A percentile compares a stretch with the other conserved stretches of the same genome.
These are phyloP conservation scores for Thelephora terrestris DNA, from an alignment of 1,284 basidiomycete species.

Conservation along the genomic window DNA sequence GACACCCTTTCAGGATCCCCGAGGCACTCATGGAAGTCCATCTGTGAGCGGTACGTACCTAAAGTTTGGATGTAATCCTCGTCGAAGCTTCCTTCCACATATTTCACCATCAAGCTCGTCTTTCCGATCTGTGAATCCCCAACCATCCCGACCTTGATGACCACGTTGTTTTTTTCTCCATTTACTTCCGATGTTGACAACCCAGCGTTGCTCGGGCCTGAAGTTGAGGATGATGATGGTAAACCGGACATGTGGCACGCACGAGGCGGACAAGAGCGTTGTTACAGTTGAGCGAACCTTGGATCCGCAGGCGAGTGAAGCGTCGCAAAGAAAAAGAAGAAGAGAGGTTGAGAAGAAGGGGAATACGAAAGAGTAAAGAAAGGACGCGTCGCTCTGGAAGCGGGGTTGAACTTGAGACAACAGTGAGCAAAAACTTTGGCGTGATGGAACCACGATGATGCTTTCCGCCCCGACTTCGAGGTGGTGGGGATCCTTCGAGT, in stretches of 20 bases:
- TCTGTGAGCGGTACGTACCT: conserved; percentile 38
- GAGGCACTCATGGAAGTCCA: background rate
- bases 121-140: conserved; percentile 99
- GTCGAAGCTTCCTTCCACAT: conserved; percentile 94
- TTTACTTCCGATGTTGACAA: conserved; percentile 47
- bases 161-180: conserved; percentile 80
- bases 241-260: conserved; percentile 21
- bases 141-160: conserved; percentile 98
- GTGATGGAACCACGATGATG: background rate
- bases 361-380: conserved; percentile 18
- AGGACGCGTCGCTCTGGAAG: conserved; percentile 16
- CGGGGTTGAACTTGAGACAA: background rate
- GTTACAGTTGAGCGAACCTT: conserved; percentile 11
- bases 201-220: conserved; percentile 38
- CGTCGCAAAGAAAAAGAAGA: conserved; percentile 12
- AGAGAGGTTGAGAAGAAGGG: conserved; percentile 14
- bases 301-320: conserved; percentile 11
- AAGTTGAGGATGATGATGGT: conserved; percentile 24
- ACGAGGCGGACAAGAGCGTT: conserved; percentile 7
- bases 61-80: conserved; percentile 99
- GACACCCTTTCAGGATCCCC: background rate
- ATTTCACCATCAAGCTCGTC: conserved; percentile 97
- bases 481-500: background rate
- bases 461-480: background rate
- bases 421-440: background rate